These are phyloP conservation scores for Cordyceps fumosorosea DNA, from an alignment of 2,329 filamentous ascomycete species.

Conservation along the genomic window DNA sequence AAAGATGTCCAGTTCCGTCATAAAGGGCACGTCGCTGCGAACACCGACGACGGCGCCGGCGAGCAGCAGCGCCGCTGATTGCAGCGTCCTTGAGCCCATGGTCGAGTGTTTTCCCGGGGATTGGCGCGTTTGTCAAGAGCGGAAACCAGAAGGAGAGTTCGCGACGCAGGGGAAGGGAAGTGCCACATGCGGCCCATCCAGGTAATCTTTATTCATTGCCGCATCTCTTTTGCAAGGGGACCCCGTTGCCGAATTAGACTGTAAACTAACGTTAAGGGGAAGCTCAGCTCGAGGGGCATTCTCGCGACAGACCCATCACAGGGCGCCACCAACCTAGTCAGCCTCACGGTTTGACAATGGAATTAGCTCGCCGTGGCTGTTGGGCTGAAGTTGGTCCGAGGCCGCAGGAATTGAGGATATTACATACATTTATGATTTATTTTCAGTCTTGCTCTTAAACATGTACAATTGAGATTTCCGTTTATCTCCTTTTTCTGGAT, in stretches of 20 bases:
- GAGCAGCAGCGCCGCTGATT: not conserved
- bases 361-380: not conserved
- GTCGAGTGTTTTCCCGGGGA: not conserved
- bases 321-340: not conserved
- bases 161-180: not conserved
- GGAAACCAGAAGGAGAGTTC: not conserved
- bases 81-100: not conserved
- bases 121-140: not conserved
- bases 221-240: not conserved
- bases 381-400: not conserved
- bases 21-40: slow-evolving; percentile 24
- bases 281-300: slow-evolving; percentile 3
- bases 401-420: not conserved
- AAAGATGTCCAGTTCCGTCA: slow-evolving; percentile 31
- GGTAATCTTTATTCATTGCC: not conserved
- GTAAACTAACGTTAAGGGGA: not conserved
- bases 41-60: not conserved
- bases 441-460: no score
- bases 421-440: no score
- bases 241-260: not conserved
- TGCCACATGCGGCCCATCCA: not conserved
- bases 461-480: no score
- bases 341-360: not conserved
- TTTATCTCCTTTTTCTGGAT: no score
- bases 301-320: not conserved